Percentiles rank a stretch among this genome's conserved stretches.
Conservation (phyloP, 208 protist species). For the Crithidia sp. region DNA sequence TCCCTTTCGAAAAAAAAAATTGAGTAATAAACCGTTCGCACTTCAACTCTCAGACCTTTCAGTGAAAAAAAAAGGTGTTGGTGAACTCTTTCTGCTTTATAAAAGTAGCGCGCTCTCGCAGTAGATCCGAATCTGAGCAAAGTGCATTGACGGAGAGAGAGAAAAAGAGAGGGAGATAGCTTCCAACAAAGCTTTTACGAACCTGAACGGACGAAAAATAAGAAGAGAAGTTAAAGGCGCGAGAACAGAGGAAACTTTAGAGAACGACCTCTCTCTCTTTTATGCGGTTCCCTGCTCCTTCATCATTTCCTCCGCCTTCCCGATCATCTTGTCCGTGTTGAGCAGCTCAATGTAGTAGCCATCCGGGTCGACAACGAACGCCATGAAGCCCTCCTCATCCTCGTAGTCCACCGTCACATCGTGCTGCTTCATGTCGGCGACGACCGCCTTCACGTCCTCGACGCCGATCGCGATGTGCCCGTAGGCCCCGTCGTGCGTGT, state of each 20-base stretch:
- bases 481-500: conserved; percentile 78
- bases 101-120: too few species aligned
- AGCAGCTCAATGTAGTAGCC: conserved; percentile 89
- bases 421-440: conserved; percentile 49
- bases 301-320: conserved; percentile 60
- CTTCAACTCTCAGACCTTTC: too few species aligned
- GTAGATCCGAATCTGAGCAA: too few species aligned
- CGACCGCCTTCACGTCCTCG: conserved; percentile 62
- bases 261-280: neutral
- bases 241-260: neutral
- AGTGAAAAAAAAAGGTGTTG: too few species aligned
- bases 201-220: too few species aligned
- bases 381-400: conserved; percentile 78
- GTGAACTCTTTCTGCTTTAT: too few species aligned
- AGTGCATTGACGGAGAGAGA: too few species aligned
- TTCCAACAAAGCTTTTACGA: too few species aligned
- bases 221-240: neutral
- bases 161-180: too few species aligned
- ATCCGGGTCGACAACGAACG: conserved; percentile 86
- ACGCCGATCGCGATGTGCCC: conserved; percentile 89
- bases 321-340: conserved; percentile 78
- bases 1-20: too few species aligned
- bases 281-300: conserved; percentile 74
- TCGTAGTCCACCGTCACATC: conserved; percentile 79
- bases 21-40: too few species aligned